Conservation (phyloP, 805 yeast genomes). For the Saccharomycopsis sp. region DNA sequence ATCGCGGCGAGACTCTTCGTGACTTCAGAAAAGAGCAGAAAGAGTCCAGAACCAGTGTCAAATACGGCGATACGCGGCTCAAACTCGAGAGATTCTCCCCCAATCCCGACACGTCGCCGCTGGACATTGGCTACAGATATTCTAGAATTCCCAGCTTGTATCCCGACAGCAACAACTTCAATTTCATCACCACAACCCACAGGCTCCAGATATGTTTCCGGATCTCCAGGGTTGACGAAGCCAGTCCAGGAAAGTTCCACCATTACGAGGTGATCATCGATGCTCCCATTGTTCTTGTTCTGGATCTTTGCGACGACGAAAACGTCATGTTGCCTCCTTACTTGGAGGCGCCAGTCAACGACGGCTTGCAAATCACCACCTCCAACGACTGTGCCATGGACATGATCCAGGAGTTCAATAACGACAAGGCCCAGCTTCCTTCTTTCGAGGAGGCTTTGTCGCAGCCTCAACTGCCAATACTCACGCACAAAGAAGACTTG, state of each 20-base stretch:
- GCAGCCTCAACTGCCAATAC: neutral
- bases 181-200: slow-evolving; percentile 58
- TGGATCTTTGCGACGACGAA: slow-evolving; percentile 34
- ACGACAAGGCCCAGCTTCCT: slow-evolving; percentile 4
- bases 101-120: neutral
- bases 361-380: neutral
- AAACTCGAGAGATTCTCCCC: slow-evolving; percentile 9
- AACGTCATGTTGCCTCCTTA: slow-evolving; percentile 36
- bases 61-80: slow-evolving; percentile 10
- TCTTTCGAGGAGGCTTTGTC: slow-evolving; percentile 16
- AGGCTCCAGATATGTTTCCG: slow-evolving; percentile 65
- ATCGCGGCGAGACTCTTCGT: neutral
- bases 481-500: neutral
- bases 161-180: slow-evolving; percentile 56
- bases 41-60: slow-evolving; percentile 8
- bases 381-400: neutral
- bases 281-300: slow-evolving; percentile 58
- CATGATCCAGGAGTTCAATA: neutral
- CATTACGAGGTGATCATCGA: slow-evolving; percentile 79
- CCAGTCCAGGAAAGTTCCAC: slow-evolving; percentile 39
- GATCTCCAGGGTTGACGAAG: slow-evolving; percentile 50
- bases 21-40: slow-evolving; percentile 7
- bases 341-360: slow-evolving; percentile 1
- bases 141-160: slow-evolving; percentile 32
- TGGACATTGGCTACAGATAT: slow-evolving; percentile 9